Percentiles rank a stretch among this genome's conserved stretches.
These are phyloP conservation scores for Rhodotorula sp. DNA, from an alignment of 1,284 basidiomycete species.

Conservation along the genomic window DNA sequence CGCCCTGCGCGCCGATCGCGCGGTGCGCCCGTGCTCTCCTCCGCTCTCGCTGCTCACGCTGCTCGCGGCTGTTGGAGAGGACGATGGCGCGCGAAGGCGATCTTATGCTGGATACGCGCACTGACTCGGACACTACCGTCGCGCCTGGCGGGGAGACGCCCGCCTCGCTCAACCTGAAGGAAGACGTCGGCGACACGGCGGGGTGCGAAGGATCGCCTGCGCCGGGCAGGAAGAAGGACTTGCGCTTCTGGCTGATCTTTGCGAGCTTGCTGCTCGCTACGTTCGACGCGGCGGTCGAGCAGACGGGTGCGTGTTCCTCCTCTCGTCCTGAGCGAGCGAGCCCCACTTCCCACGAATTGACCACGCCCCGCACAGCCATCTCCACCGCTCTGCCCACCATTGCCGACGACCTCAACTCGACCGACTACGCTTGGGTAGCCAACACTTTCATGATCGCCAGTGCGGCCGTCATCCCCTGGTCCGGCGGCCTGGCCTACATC, in stretches of 20 bases:
- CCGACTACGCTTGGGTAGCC: conserved; percentile 10
- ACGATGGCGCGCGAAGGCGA: background rate
- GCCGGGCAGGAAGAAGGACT: background rate
- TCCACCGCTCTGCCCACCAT: conserved; percentile 23
- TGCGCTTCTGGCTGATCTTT: conserved; percentile 26
- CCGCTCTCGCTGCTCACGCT: background rate
- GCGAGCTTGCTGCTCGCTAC: conserved; percentile 17
- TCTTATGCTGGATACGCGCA: background rate
- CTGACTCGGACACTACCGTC: background rate
- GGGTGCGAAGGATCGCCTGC: background rate
- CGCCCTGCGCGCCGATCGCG: background rate
- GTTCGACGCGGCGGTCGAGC: conserved; percentile 22
- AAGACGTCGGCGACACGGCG: too few species aligned
- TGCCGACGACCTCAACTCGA: background rate
- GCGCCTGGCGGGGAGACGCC: background rate
- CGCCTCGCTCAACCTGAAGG: background rate
- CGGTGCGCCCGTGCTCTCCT: background rate
- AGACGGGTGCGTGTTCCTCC: background rate
- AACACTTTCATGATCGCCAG: conserved; percentile 15
- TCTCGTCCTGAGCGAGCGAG: background rate
- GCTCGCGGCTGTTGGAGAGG: background rate
- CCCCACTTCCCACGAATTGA: background rate
- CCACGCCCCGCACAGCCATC: background rate
- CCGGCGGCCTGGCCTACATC: conserved; percentile 19
- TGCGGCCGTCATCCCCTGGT: conserved; percentile 15